These are phyloP conservation scores for Calonectria naviculata DNA, from an alignment of 2,329 filamentous ascomycete genomes.

Conservation along the genomic window DNA sequence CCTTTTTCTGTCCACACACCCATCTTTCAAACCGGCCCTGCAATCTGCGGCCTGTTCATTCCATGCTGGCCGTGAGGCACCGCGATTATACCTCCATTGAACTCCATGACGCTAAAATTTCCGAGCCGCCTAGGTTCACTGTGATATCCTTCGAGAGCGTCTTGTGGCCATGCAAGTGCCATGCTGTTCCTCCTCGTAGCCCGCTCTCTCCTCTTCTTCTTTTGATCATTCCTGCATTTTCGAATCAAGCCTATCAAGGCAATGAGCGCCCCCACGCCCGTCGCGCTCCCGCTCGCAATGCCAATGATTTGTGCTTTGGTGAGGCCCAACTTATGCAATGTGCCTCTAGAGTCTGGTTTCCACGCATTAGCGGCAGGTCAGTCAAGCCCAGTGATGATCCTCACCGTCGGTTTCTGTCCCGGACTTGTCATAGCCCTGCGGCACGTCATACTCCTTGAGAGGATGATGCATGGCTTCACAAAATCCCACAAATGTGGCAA, in stretches of 20 bases:
- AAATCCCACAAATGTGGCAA: slow-evolving; percentile 3
- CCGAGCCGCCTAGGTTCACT: no score
- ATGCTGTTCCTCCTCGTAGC: background rate
- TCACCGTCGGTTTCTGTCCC: background rate
- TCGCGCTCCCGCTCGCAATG: background rate
- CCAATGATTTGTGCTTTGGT: background rate
- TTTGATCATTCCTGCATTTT: background rate
- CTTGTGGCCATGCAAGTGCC: no score
- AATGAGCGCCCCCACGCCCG: background rate
- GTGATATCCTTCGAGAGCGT: no score
- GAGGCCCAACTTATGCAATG: background rate
- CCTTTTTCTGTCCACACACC: no score
- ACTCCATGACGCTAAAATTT: no score
- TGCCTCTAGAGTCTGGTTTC: background rate
- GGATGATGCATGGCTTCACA: background rate
- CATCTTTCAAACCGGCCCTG: no score
- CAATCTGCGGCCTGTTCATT: no score
- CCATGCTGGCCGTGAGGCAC: no score
- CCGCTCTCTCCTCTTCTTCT: background rate
- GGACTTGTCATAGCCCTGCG: slow-evolving; percentile 51
- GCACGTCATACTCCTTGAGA: background rate
- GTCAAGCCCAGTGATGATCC: background rate
- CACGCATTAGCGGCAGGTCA: background rate
- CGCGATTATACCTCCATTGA: no score
- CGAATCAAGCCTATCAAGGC: background rate